Evolutionary conservation across 176 grass and related monocot genomes (phyloP), one percentile per base, ranked within the genome.

Genomic region (Rhynchospora pubera): DNA sequence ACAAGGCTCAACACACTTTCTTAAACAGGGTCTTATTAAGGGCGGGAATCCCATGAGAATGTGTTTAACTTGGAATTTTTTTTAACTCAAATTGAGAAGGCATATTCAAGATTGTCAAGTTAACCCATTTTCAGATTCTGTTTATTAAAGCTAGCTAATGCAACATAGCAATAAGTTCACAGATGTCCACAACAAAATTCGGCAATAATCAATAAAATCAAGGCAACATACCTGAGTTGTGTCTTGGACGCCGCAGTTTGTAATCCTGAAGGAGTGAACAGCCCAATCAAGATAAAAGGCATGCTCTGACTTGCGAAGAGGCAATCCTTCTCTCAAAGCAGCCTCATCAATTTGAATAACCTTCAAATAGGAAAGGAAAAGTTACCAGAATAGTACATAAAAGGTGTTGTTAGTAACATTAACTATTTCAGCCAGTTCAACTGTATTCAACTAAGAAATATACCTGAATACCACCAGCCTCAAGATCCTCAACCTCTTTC

Each of bases 311-410:
- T 98, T 94, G 79, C 89, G 95, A 7, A 98, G 87, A 0, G 95
- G 92, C n/a, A 98, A 82, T 57, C 95, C 95, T 52, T 94, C 92
- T 60, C 95, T 89, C 39, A 98, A 76, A 89, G 95, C 95, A 10
- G 94, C 94, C 87, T 97, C 94, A 32, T 97, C 94, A 9, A 97
- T 97, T 78, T 97, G 94, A 79, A 97, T 97, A 77, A 97, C 92
- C 94, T 97, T 84, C 30, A 86, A 74, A 13, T 79, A 62, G 15
- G 55, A 63, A 80, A 67, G 62, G 42, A 9, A 63, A 12, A 62
- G 22, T 39, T 39, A 65, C 78, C 28, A 68, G 16, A 57, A 63
- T 46, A 19, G 44, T 23, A 82, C 9, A 55, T 65, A 52, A 24
- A 68, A 19, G 39, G 82, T 43, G 59, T 52, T 28, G 24, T 23